These are phyloP conservation scores for Solanum dulcamara DNA, from an alignment of 257 asterid species.

Conservation along the genomic window DNA sequence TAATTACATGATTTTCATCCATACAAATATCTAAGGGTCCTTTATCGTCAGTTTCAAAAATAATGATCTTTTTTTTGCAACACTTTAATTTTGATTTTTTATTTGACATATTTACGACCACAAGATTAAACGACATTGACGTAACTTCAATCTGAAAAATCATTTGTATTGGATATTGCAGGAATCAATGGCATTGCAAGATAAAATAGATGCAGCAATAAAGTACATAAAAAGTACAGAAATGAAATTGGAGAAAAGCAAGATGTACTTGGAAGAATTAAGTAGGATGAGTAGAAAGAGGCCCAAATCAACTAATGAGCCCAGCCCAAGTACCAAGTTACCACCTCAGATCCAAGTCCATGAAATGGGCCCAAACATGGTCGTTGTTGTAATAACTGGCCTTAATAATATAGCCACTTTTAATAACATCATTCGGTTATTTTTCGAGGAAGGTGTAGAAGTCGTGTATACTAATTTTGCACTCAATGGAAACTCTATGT, in stretches of 20 bases:
- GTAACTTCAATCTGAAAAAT: too few relatives aligned
- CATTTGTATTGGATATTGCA: not conserved
- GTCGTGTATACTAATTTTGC: constrained; percentile 27
- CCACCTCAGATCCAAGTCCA: constrained; percentile 26
- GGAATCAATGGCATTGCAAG: constrained; percentile 28
- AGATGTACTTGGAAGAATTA: constrained; percentile 17
- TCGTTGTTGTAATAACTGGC: constrained; percentile 14
- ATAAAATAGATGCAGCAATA: constrained; percentile 35
- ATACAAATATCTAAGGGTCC: too few relatives aligned
- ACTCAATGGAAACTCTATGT: constrained; percentile 20
- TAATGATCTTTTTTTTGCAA: too few relatives aligned
- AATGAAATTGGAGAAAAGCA: constrained; percentile 17
- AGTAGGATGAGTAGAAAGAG: not conserved
- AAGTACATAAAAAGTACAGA: constrained; percentile 17
- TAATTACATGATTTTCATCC: too few relatives aligned
- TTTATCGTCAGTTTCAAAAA: too few relatives aligned
- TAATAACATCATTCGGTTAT: constrained; percentile 11
- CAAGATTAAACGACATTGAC: too few relatives aligned
- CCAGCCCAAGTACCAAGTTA: not conserved
- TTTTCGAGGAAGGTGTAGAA: constrained; percentile 23
- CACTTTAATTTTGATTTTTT: too few relatives aligned
- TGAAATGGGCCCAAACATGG: constrained; percentile 29
- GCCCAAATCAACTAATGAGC: not conserved
- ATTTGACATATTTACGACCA: too few relatives aligned
- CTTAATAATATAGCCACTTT: constrained; percentile 17